Conservation (phyloP, 2,329 filamentous ascomycete species). For the Knufia petricola region DNA sequence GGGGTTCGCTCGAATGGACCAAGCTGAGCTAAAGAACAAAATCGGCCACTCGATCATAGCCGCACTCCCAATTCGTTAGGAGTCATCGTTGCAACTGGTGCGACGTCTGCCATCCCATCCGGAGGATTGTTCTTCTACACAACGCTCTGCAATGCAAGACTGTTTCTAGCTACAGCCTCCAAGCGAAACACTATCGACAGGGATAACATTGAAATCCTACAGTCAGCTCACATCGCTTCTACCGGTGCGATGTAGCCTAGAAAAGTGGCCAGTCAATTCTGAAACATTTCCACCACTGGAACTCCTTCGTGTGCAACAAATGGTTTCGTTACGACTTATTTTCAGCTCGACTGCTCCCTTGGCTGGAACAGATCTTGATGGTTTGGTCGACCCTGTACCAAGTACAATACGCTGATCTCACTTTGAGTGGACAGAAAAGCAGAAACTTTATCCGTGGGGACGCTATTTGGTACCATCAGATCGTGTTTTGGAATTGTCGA, state of each 20-base stretch:
- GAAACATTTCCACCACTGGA: background rate
- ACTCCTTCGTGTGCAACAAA: background rate
- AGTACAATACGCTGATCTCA: background rate
- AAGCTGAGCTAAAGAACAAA: background rate
- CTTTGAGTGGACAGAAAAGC: background rate
- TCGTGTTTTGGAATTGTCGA: background rate
- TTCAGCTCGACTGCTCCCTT: background rate
- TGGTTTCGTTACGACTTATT: background rate
- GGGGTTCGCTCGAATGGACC: background rate
- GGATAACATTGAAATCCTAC: background rate
- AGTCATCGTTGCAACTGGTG: slow-evolving; percentile 2
- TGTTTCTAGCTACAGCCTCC: background rate
- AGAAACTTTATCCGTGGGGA: background rate
- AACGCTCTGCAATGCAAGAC: background rate
- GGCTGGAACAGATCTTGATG: background rate
- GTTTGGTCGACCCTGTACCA: background rate
- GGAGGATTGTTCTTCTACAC: background rate
- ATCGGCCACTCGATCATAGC: background rate
- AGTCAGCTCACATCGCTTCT: background rate
- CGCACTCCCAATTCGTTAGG: slow-evolving; percentile 1
- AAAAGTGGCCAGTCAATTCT: background rate
- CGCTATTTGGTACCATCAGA: background rate
- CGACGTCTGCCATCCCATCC: background rate
- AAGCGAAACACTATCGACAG: too few relatives aligned
- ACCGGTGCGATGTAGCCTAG: background rate